Evolutionary conservation across 75 land plant species (phyloP).

Genomic region (Sequoiadendron giganteum): DNA sequence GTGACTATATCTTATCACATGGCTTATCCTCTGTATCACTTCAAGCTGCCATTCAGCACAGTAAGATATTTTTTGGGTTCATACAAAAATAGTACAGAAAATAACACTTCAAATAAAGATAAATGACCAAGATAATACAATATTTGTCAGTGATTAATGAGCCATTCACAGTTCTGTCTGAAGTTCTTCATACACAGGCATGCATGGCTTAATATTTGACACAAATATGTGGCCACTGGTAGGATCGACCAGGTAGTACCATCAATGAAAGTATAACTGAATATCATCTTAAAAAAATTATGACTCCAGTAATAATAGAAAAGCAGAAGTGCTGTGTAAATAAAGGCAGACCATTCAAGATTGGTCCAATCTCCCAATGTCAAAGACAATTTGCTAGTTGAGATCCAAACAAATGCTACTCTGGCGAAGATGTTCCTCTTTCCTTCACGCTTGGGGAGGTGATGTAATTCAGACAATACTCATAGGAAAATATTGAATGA

Average conservation of each 20-base stretch:
- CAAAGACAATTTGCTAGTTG: not conserved
- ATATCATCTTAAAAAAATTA: too few species aligned
- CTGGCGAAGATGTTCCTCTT: not conserved
- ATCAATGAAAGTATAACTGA: too few species aligned
- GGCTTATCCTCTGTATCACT: not conserved
- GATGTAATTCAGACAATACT: too few species aligned
- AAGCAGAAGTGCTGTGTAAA: not conserved
- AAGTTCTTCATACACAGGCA: not conserved
- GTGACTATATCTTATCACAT: too few species aligned
- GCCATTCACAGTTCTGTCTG: not conserved
- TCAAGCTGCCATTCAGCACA: not conserved
- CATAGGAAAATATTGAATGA: too few species aligned
- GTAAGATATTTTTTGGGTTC: not conserved
- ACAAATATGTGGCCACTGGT: not conserved
- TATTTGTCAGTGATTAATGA: not conserved
- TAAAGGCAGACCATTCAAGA: not conserved
- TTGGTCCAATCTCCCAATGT: not conserved
- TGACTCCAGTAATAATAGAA: not conserved
- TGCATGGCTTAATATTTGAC: not conserved
- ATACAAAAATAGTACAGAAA: not conserved
- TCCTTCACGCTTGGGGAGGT: not conserved
- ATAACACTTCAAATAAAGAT: too few species aligned
- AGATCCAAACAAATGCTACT: not conserved
- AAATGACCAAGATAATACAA: not conserved
- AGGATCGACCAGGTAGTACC: not conserved